Percentiles rank a stretch among this genome's conserved stretches.
These are phyloP conservation scores for Elongisporangium anandrum DNA, from an alignment of 352 stramenopile genomes.

Conservation along the genomic window DNA sequence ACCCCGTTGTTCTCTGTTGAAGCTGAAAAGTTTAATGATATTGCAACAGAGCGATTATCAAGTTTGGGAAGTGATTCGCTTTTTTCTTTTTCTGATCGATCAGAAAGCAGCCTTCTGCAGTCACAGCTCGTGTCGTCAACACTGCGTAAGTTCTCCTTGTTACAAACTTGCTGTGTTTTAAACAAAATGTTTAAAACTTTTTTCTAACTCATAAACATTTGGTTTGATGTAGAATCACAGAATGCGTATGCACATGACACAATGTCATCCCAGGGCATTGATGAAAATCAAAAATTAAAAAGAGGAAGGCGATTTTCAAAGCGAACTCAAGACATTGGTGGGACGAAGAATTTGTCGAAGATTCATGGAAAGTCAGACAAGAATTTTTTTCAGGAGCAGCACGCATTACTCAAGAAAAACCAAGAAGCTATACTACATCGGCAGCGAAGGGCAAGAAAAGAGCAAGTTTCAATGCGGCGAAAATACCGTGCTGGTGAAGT, in stretches of 20 bases:
- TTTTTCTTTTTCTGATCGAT: background rate
- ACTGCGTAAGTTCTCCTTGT: constrained; percentile 9
- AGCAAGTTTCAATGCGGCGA: constrained; percentile 60
- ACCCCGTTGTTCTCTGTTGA: constrained; percentile 75
- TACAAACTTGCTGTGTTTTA: background rate
- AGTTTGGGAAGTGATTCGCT: background rate
- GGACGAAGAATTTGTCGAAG: background rate
- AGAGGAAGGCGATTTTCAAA: constrained; percentile 26
- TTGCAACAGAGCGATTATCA: background rate
- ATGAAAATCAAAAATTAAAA: background rate
- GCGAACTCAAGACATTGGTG: constrained; percentile 1
- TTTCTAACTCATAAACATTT: background rate
- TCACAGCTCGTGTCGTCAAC: constrained; percentile 40
- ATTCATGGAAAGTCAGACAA: constrained; percentile 16
- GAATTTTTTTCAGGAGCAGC: constrained; percentile 60
- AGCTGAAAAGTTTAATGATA: constrained; percentile 34
- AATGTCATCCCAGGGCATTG: background rate
- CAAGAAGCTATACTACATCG: constrained; percentile 48
- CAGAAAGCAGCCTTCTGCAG: constrained; percentile 18
- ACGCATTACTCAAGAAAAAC: constrained; percentile 46
- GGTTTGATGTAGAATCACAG: background rate
- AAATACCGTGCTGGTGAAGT: constrained; percentile 68
- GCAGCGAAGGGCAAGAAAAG: constrained; percentile 37
- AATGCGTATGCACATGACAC: background rate
- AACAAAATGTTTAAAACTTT: too few species aligned